Evolutionary conservation across 2,329 filamentous ascomycete species (phyloP).

Genomic region (Ophiostoma tasmaniense): DNA sequence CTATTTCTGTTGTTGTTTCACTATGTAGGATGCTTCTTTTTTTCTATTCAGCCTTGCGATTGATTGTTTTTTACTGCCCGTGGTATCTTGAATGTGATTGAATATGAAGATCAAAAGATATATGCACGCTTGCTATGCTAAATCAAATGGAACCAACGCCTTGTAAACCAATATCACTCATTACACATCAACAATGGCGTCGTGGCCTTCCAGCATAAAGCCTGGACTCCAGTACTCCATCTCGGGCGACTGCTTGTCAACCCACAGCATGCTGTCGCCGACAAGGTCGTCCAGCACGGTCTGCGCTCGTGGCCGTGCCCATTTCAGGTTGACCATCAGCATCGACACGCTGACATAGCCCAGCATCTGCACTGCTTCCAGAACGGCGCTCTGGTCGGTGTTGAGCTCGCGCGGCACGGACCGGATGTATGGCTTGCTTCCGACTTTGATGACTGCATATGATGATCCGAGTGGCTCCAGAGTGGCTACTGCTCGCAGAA

Average conservation of each 20-base stretch:
- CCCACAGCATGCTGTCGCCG: constrained; percentile 84
- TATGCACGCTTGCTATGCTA: neutral
- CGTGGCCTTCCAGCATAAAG: constrained; percentile 49
- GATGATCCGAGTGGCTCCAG: constrained; percentile 80
- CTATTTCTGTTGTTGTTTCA: constrained; percentile 13
- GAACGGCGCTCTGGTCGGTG: constrained; percentile 81
- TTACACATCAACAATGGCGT: constrained; percentile 22
- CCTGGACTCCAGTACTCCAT: constrained; percentile 91
- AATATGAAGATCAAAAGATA: neutral
- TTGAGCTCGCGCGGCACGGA: constrained; percentile 93
- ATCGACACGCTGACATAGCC: constrained; percentile 87
- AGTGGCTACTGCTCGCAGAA: constrained; percentile 79
- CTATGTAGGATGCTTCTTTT: constrained; percentile 12
- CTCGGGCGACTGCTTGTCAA: constrained; percentile 76
- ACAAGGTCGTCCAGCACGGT: constrained; percentile 88
- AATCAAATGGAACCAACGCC: neutral
- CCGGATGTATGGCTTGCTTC: constrained; percentile 76
- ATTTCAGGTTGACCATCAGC: constrained; percentile 76
- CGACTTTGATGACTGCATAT: constrained; percentile 77
- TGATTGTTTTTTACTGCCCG: neutral
- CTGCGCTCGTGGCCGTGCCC: constrained; percentile 75
- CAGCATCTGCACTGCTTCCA: constrained; percentile 83
- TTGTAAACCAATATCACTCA: neutral
- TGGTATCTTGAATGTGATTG: neutral
- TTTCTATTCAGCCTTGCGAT: constrained; percentile 7